Evolutionary conservation across 208 protist species (phyloP).

Genomic region (Leishmania martiniquensis): DNA sequence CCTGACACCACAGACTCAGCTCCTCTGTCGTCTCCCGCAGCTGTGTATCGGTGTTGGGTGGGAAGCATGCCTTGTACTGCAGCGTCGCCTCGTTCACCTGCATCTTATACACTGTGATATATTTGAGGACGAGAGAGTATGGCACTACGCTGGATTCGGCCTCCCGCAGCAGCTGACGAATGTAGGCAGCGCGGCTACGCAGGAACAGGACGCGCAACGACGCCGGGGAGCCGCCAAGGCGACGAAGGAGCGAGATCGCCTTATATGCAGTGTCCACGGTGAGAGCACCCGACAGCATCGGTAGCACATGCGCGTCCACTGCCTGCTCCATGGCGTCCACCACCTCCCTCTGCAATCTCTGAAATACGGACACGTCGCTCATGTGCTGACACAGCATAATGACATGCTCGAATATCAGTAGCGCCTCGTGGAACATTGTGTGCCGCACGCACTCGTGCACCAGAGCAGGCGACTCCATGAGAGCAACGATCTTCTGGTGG

Average conservation of each 20-base stretch:
- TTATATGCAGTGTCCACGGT: constrained; percentile 74
- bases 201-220: constrained; percentile 64
- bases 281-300: constrained; percentile 59
- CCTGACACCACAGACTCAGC: constrained; percentile 53
- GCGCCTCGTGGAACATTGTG: constrained; percentile 84
- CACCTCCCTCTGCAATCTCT: constrained; percentile 32
- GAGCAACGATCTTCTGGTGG: constrained; percentile 66
- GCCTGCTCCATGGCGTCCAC: constrained; percentile 38
- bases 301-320: constrained; percentile 56
- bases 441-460: constrained; percentile 69
- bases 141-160: constrained; percentile 44
- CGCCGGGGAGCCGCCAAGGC: constrained; percentile 42
- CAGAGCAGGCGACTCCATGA: constrained; percentile 71
- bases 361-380: constrained; percentile 36
- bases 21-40: constrained; percentile 12
- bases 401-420: constrained; percentile 75
- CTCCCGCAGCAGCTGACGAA: constrained; percentile 47
- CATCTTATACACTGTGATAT: constrained; percentile 76
- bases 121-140: constrained; percentile 65
- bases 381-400: constrained; percentile 42
- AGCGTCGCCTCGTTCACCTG: constrained; percentile 73
- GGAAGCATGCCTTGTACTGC: constrained; percentile 82
- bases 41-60: constrained; percentile 26
- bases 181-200: constrained; percentile 42
- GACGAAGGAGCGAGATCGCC: constrained; percentile 58